These are phyloP conservation scores for Taxawa tesnikishii DNA, from an alignment of 2,329 filamentous ascomycete genomes.

Conservation along the genomic window DNA sequence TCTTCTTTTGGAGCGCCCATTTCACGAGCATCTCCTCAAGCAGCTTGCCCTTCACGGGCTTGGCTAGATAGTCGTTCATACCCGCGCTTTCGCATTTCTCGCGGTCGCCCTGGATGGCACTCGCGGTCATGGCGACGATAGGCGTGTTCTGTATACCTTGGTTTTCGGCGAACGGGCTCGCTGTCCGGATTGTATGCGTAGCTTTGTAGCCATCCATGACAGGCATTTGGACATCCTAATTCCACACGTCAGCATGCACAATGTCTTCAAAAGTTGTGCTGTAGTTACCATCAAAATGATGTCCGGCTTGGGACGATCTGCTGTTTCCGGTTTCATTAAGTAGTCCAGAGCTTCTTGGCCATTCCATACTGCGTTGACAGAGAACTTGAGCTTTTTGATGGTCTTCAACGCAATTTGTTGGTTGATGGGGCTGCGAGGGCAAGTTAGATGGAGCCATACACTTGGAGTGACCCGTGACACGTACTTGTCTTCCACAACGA, in stretches of 20 bases:
- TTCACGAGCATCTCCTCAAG: slow-evolving; percentile 61
- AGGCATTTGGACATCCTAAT: slow-evolving; percentile 27
- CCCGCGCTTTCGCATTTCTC: slow-evolving; percentile 63
- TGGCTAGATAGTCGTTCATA: slow-evolving; percentile 64
- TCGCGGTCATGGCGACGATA: slow-evolving; percentile 73
- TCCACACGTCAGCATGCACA: slow-evolving; percentile 5
- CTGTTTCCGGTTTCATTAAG: slow-evolving; percentile 40
- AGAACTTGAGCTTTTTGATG: slow-evolving; percentile 61
- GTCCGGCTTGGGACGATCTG: slow-evolving; percentile 45
- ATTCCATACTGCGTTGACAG: slow-evolving; percentile 61
- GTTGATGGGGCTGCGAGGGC: slow-evolving; percentile 52
- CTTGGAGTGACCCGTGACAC: not conserved
- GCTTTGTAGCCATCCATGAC: slow-evolving; percentile 68
- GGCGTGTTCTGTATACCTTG: slow-evolving; percentile 48
- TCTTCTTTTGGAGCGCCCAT: slow-evolving; percentile 43
- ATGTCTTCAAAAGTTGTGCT: slow-evolving; percentile 14
- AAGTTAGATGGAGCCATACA: slow-evolving; percentile 5
- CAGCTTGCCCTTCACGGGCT: slow-evolving; percentile 56
- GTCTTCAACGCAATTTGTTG: slow-evolving; percentile 67
- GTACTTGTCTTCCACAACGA: slow-evolving; percentile 73
- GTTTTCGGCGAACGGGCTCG: slow-evolving; percentile 49
- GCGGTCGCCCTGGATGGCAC: slow-evolving; percentile 62
- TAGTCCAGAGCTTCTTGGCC: slow-evolving; percentile 70
- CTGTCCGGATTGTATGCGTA: slow-evolving; percentile 59
- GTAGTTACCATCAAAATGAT: slow-evolving; percentile 46